phyloP scores from a whole-genome alignment of 805 yeast genomes.

The Teunomyces atbi region DNA sequence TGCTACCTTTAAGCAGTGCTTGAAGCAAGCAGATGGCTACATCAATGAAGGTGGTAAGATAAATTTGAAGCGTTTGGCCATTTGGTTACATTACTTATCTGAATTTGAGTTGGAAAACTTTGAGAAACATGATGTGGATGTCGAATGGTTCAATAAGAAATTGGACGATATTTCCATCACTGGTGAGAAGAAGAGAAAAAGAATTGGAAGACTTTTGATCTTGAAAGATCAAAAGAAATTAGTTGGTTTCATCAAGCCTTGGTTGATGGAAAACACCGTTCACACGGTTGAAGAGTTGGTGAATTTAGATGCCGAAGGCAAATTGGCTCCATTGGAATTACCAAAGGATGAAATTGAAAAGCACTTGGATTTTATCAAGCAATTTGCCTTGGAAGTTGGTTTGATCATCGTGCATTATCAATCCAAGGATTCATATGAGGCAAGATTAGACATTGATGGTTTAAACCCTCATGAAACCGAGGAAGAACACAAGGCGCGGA shows the following conservation, averaged over 20 bases:
- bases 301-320: conserved; percentile 27
- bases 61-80: conserved; percentile 65
- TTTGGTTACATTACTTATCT: conserved; percentile 75
- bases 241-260: conserved; percentile 54
- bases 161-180: conserved; percentile 73
- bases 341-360: conserved; percentile 46
- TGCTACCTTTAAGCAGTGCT: conserved; percentile 80
- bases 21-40: conserved; percentile 76
- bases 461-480: conserved; percentile 63
- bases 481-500: conserved; percentile 59
- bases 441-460: conserved; percentile 72
- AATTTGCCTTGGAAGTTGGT: conserved; percentile 65
- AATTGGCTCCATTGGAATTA: conserved; percentile 33
- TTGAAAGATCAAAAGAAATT: conserved; percentile 73
- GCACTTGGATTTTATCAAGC: conserved; percentile 60
- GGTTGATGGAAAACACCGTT: conserved; percentile 41
- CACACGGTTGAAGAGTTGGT: conserved; percentile 32
- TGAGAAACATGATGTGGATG: conserved; percentile 79
- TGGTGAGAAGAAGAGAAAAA: conserved; percentile 67
- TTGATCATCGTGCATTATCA: conserved; percentile 63
- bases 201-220: conserved; percentile 61
- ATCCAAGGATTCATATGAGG: conserved; percentile 53
- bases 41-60: conserved; percentile 80
- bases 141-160: conserved; percentile 88
- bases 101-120: conserved; percentile 83